Conservation (phyloP, 371 early-diverging fungal species). For the Apophysomyces sp. region DNA sequence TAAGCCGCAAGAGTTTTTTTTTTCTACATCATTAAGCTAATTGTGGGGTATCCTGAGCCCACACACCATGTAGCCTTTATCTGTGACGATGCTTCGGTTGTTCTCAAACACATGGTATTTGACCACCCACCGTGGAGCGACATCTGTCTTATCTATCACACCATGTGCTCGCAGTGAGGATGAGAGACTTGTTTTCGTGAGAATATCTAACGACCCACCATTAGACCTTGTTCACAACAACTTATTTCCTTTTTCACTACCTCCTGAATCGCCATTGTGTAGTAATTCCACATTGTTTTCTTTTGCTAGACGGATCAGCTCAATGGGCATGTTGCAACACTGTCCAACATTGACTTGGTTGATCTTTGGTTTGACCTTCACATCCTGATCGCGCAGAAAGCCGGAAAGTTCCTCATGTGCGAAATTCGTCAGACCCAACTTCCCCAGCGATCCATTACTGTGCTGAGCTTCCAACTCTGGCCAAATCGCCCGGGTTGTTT, state of each 20-base stretch:
- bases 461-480: slow-evolving; percentile 28
- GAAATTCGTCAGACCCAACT: slow-evolving; percentile 28
- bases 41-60: neutral
- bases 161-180: slow-evolving; percentile 28
- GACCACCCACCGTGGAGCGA: slow-evolving; percentile 47
- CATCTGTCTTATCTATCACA: slow-evolving; percentile 10
- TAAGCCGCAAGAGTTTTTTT: no score
- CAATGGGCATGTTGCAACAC: slow-evolving; percentile 51
- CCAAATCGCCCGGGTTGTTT: slow-evolving; percentile 33
- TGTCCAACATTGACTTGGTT: slow-evolving; percentile 46
- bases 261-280: slow-evolving; percentile 50
- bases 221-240: neutral
- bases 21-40: neutral
- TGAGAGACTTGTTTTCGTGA: slow-evolving; percentile 30
- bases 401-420: slow-evolving; percentile 13
- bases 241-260: slow-evolving; percentile 20
- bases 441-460: slow-evolving; percentile 12
- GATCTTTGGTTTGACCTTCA: slow-evolving; percentile 20
- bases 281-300: slow-evolving; percentile 44
- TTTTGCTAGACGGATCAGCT: slow-evolving; percentile 47
- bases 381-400: slow-evolving; percentile 18
- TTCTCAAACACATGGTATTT: slow-evolving; percentile 58
- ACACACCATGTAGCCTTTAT: slow-evolving; percentile 49
- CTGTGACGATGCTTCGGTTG: slow-evolving; percentile 47
- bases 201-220: slow-evolving; percentile 32